A percentile compares a stretch with the other conserved stretches of the same genome.
Conservation (phyloP, 2,329 filamentous ascomycete species). For the Hypoxylon sp. region DNA sequence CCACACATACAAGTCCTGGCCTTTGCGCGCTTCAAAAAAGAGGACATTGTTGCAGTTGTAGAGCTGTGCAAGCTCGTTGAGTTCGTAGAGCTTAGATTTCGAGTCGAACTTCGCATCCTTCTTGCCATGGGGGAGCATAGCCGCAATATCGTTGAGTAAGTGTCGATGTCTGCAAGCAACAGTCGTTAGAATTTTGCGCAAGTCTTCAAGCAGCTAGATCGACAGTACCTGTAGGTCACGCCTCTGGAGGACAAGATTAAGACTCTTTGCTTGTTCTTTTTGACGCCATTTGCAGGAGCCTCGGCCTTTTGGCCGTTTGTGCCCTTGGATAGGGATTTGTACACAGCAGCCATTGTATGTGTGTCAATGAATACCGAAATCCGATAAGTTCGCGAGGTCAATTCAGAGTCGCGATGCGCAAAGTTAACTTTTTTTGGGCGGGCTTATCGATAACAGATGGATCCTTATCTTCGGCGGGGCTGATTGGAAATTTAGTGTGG, state of each 20-base stretch:
- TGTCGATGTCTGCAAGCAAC: slow-evolving; percentile 82
- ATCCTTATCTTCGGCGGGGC: slow-evolving; percentile 32
- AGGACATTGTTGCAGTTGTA: slow-evolving; percentile 96
- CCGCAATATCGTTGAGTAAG: slow-evolving; percentile 88
- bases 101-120: slow-evolving; percentile 98
- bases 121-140: slow-evolving; percentile 89
- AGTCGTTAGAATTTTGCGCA: slow-evolving; percentile 62
- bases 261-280: slow-evolving; percentile 81
- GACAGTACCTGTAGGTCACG: slow-evolving; percentile 76
- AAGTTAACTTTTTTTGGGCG: slow-evolving; percentile 38
- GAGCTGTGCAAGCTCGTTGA: slow-evolving; percentile 81
- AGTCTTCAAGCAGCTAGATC: background rate
- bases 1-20: slow-evolving; percentile 95
- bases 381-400: background rate
- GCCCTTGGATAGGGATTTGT: slow-evolving; percentile 79
- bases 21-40: slow-evolving; percentile 96
- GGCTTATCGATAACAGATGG: slow-evolving; percentile 42
- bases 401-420: slow-evolving; percentile 28
- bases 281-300: slow-evolving; percentile 63
- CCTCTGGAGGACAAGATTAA: slow-evolving; percentile 93
- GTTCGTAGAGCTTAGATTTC: slow-evolving; percentile 86
- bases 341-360: slow-evolving; percentile 76
- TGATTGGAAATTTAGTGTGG: background rate
- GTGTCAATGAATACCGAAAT: background rate
- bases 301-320: slow-evolving; percentile 66